Evolutionary conservation across 495 filamentous ascomycete genomes (phyloP), one percentile per base, ranked within the genome.

Genomic region (Penicillium flavigenum): DNA sequence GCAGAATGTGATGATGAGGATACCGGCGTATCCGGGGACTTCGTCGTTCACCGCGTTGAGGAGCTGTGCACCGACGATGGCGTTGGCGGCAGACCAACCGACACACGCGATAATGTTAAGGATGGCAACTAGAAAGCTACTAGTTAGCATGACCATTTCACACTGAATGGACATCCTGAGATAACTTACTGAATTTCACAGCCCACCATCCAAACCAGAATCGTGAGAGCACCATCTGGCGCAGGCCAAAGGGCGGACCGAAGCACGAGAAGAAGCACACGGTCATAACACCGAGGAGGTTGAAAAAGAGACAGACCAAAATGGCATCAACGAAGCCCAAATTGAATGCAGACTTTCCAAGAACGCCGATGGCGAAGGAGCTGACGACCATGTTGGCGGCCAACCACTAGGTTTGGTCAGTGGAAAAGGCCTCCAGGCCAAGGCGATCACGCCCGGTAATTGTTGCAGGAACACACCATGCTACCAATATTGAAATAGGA

Each of bases 161-260:
- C 42, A 47, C 2, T 11, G 1, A 12, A 48, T 31, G 9, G 2
- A 49, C 41, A 34, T n/a, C 32, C 31, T 17, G 12, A 24, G 51
- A 9, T n/a, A 17, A 80, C 84, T 77, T 75, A 88, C 85, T 84
- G 56, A 89, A 66, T 72, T 89, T 90, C 48, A 86, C 86, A 12
- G 80, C 82, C 62, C 83, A 85, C 72, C 81, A 91, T 41, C 89
- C 89, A 64, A 91, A 93, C 76, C 78, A 95, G 73, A 88, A 92
- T 24, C 90, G 78, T 5, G 88, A 89, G n/a, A 93, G 79, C 5
- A 92, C 85, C 86, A 95, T 91, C 72, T 95, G 90, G 43, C 90
- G 84, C 52, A 95, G 73, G 9, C 90, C 90, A 66, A 92, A 92
- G 6, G 71, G 68, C 14, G 90, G 86, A 6, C 90, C 90, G 58